Evolutionary conservation across 1,284 basidiomycete genomes (phyloP).

Genomic region (Trichosporon coremiiforme): DNA sequence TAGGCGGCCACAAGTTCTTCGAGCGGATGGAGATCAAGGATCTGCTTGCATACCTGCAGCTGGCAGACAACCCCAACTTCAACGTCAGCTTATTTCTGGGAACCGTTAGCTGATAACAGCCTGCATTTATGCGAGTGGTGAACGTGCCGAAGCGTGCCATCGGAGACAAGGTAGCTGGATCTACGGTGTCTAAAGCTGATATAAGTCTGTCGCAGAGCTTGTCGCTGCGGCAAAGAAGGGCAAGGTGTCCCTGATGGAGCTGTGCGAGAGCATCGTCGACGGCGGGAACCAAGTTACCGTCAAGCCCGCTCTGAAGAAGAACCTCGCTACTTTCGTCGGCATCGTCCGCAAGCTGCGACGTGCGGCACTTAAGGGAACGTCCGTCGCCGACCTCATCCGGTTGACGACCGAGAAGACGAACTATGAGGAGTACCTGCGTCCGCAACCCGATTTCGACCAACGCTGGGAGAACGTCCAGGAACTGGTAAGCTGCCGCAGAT

Average conservation of each 20-base stretch:
- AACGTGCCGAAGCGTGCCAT: constrained; percentile 75
- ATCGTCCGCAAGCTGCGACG: constrained; percentile 63
- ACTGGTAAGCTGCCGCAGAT: constrained; percentile 61
- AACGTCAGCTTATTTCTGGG: constrained; percentile 43
- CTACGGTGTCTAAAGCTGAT: constrained; percentile 19
- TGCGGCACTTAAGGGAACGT: constrained; percentile 63
- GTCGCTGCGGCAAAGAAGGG: constrained; percentile 61
- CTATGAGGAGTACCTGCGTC: constrained; percentile 72
- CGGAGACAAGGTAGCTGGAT: constrained; percentile 72
- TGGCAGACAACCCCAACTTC: constrained; percentile 79
- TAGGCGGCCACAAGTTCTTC: constrained; percentile 85
- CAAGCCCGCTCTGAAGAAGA: constrained; percentile 68
- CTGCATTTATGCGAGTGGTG: constrained; percentile 74
- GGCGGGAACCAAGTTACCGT: constrained; percentile 64
- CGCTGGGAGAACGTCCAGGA: constrained; percentile 87
- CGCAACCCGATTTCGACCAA: constrained; percentile 71
- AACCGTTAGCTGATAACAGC: constrained; percentile 46
- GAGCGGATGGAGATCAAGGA: constrained; percentile 85
- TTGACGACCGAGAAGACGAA: constrained; percentile 64
- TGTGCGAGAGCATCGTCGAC: constrained; percentile 67
- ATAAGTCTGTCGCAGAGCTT: constrained; percentile 66
- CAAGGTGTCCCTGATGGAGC: constrained; percentile 64
- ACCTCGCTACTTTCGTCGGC: constrained; percentile 65
- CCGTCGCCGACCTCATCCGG: constrained; percentile 69
- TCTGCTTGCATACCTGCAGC: constrained; percentile 80